Evolutionary conservation across 2,329 filamentous ascomycete genomes (phyloP).

Genomic region (Talaromyces sp.): DNA sequence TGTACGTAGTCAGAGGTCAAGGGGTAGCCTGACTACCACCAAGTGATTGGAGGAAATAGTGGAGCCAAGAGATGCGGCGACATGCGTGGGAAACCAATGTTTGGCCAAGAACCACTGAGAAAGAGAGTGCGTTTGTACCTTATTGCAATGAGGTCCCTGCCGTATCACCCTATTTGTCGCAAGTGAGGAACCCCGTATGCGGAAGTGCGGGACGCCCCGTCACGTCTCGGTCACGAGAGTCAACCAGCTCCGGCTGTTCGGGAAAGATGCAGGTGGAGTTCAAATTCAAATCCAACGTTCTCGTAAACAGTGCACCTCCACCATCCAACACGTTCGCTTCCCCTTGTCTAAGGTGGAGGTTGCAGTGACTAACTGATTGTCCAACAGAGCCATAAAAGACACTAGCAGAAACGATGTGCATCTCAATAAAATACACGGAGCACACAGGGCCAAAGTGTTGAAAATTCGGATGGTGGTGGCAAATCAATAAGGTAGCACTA

Average conservation of each 20-base stretch:
- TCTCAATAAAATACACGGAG: neutral
- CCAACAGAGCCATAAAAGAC: neutral
- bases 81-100: constrained; percentile 12
- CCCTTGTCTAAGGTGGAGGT: neutral
- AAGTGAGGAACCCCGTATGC: constrained; percentile 21
- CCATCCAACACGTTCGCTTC: neutral
- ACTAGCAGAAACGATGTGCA: neutral
- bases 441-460: constrained; percentile 16
- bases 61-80: constrained; percentile 8
- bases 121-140: constrained; percentile 21
- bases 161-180: constrained; percentile 30
- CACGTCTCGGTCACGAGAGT: constrained; percentile 36
- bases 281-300: constrained; percentile 39
- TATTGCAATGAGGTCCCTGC: constrained; percentile 19
- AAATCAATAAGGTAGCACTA: constrained; percentile 22
- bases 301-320: neutral
- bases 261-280: constrained; percentile 31
- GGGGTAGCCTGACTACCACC: neutral
- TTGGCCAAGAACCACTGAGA: neutral
- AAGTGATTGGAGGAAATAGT: constrained; percentile 9
- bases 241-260: constrained; percentile 31
- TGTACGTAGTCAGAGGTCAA: neutral
- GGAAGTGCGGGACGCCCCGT: constrained; percentile 29
- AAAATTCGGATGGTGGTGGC: constrained; percentile 21
- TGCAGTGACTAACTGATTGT: neutral